Conservation (phyloP, 2,329 filamentous ascomycete species). For the Aureobasidium sp. region DNA sequence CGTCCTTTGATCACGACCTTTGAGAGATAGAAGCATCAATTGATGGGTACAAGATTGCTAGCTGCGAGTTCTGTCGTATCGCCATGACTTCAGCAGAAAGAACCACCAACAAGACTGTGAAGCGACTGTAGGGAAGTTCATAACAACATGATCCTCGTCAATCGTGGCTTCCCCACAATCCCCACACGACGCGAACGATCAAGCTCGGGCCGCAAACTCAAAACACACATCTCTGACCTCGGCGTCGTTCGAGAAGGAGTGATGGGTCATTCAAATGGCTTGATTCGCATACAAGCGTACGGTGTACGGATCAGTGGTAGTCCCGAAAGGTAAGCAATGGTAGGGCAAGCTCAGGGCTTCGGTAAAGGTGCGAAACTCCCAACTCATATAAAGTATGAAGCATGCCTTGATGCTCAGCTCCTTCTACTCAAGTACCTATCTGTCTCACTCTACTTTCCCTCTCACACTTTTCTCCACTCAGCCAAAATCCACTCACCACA, state of each 20-base stretch:
- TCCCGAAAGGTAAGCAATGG: not conserved
- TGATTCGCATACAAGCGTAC: not conserved
- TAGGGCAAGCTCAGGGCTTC: not conserved
- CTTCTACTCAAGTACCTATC: no score
- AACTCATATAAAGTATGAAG: not conserved
- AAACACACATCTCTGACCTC: not conserved
- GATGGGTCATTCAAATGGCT: not conserved
- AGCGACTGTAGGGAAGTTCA: no score
- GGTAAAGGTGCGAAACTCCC: not conserved
- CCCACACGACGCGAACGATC: not conserved
- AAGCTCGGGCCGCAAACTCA: not conserved
- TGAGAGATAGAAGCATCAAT: no score
- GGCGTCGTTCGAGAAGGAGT: not conserved
- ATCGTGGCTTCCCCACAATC: not conserved
- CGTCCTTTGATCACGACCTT: not conserved
- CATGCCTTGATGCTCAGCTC: not conserved
- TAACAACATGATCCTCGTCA: no score
- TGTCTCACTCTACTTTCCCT: no score
- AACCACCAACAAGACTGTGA: accelerated
- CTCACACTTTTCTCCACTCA: no score
- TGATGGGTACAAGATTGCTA: no score
- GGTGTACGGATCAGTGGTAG: not conserved
- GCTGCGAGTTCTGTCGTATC: no score
- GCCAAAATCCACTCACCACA: no score
- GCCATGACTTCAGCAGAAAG: no score